Percentiles rank a stretch among this genome's conserved stretches.
These are phyloP conservation scores for Tilletia indica DNA, from an alignment of 1,284 basidiomycete genomes.

Conservation along the genomic window DNA sequence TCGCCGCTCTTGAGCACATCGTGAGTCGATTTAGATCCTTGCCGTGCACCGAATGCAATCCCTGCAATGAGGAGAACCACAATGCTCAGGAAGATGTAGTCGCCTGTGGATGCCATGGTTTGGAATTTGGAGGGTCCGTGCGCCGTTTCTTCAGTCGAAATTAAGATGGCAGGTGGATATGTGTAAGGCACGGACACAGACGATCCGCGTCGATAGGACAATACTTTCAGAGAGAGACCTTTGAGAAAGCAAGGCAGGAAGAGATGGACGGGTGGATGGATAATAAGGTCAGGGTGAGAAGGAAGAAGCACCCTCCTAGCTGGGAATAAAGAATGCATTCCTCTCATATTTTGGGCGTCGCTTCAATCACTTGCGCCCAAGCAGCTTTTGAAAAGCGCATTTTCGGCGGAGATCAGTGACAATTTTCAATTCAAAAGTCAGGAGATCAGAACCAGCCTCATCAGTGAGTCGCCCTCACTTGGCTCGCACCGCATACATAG, in stretches of 20 bases:
- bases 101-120: conserved; percentile 9
- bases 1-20: conserved; percentile 9
- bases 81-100: conserved; percentile 17
- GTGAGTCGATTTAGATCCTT: conserved; percentile 11
- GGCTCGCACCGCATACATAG: too few relatives aligned
- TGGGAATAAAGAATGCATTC: too few relatives aligned
- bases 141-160: too few relatives aligned
- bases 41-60: conserved; percentile 25
- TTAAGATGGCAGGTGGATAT: not conserved
- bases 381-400: too few relatives aligned
- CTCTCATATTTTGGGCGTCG: too few relatives aligned
- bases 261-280: not conserved
- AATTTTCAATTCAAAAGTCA: too few relatives aligned
- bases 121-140: not conserved
- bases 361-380: too few relatives aligned
- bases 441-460: too few relatives aligned
- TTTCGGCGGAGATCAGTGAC: too few relatives aligned
- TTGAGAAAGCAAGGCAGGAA: not conserved
- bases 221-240: not conserved
- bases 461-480: too few relatives aligned
- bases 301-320: not conserved
- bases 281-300: not conserved
- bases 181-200: not conserved
- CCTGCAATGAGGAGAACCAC: conserved; percentile 14
- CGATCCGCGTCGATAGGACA: too few relatives aligned